These are phyloP conservation scores for Oehlia diaphana DNA, from an alignment of 192 early-diverging fungal species.

Conservation along the genomic window DNA sequence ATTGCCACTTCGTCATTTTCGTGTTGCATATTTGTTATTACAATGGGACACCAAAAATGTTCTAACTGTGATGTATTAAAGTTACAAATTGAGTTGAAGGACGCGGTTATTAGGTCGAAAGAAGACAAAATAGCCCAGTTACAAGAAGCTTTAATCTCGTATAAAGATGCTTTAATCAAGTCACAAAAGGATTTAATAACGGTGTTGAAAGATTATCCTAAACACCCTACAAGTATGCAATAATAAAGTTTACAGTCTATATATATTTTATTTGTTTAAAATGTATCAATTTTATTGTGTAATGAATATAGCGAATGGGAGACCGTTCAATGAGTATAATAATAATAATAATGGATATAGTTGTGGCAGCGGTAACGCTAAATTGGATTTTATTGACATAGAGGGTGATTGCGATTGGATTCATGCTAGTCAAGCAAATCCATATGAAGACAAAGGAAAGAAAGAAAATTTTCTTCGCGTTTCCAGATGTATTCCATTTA, in stretches of 20 bases:
- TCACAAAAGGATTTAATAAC: not conserved
- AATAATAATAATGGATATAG: not conserved
- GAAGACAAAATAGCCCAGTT: conserved; percentile 1
- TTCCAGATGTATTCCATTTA: not conserved
- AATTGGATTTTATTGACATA: not conserved
- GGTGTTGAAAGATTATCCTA: not conserved
- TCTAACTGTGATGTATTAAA: not conserved
- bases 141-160: not conserved
- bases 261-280: not conserved
- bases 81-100: not conserved
- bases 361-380: not conserved
- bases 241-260: not conserved
- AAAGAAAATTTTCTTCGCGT: not conserved
- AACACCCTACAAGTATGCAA: not conserved
- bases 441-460: not conserved
- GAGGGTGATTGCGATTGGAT: not conserved
- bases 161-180: not conserved
- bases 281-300: not conserved
- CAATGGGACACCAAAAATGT: not conserved
- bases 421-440: no score
- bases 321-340: not conserved
- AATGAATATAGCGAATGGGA: not conserved
- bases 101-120: not conserved
- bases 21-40: not conserved
- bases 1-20: no score